These are phyloP conservation scores for Henningerozyma blattae DNA, from an alignment of 805 yeast genomes.

Conservation along the genomic window DNA sequence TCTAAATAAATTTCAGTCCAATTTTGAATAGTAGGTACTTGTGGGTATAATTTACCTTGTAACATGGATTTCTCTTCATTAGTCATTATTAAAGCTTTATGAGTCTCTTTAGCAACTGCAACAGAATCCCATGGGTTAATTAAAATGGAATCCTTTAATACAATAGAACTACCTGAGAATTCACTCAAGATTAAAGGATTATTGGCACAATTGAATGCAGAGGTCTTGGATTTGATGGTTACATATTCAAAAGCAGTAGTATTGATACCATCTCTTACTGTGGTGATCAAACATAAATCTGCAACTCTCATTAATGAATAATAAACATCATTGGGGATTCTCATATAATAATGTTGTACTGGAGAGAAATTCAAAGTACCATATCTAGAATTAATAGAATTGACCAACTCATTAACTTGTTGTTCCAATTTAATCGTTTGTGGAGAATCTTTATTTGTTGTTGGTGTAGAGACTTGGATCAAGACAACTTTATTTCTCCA, in stretches of 20 bases:
- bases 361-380: slow-evolving; percentile 80
- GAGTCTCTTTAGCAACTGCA: slow-evolving; percentile 77
- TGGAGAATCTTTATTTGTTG: slow-evolving; percentile 18
- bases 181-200: slow-evolving; percentile 80
- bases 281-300: slow-evolving; percentile 78
- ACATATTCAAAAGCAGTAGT: slow-evolving; percentile 90
- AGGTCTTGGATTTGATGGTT: slow-evolving; percentile 57
- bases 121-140: slow-evolving; percentile 97
- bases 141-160: slow-evolving; percentile 57
- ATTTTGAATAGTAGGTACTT: slow-evolving; percentile 64
- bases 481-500: slow-evolving; percentile 80
- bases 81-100: slow-evolving; percentile 51
- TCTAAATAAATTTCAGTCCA: slow-evolving; percentile 64
- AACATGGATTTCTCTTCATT: slow-evolving; percentile 32
- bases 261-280: slow-evolving; percentile 93
- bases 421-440: slow-evolving; percentile 55
- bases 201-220: slow-evolving; percentile 25
- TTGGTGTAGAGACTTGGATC: slow-evolving; percentile 83
- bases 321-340: slow-evolving; percentile 80
- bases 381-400: slow-evolving; percentile 71
- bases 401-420: slow-evolving; percentile 71
- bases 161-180: slow-evolving; percentile 79
- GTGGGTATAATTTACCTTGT: slow-evolving; percentile 44
- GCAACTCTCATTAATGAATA: slow-evolving; percentile 80
- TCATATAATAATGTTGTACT: slow-evolving; percentile 84